Conservation (phyloP, 257 asterid species). For the Galeopsis tetrahit region DNA sequence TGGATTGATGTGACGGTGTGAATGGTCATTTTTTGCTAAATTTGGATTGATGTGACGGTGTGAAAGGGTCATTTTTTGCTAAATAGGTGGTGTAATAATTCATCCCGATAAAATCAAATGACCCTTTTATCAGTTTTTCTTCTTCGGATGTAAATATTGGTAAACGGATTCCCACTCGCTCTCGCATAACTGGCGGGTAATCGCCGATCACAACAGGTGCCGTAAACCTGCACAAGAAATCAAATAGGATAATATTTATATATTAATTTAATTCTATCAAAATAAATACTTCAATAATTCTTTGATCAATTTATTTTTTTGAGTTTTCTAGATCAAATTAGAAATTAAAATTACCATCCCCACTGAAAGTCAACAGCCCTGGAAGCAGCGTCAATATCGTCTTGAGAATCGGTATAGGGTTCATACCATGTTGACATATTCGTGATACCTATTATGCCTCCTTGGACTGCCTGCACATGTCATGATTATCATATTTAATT, state of each 20-base stretch:
- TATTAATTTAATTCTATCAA: too few relatives aligned
- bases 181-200: conserved; percentile 29
- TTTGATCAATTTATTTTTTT: not conserved
- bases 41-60: too few relatives aligned
- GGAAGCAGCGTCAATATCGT: conserved; percentile 23
- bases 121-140: conserved; percentile 1
- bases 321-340: not conserved
- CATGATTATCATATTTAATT: not conserved
- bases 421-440: conserved; percentile 25
- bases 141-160: conserved; percentile 20
- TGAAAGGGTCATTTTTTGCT: not conserved
- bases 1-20: too few relatives aligned
- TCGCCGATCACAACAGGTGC: conserved; percentile 33
- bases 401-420: not conserved
- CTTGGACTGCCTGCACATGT: conserved; percentile 29
- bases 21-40: too few relatives aligned
- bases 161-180: not conserved
- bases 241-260: not conserved
- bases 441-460: conserved; percentile 31
- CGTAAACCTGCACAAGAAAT: conserved; percentile 19
- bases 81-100: conserved; percentile 40
- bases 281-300: too few relatives aligned
- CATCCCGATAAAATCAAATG: conserved; percentile 39
- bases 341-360: conserved; percentile 32
- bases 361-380: conserved; percentile 38